phyloP scores from a whole-genome alignment of 179 eudicot genomes.

The Spinacia oleracea region DNA sequence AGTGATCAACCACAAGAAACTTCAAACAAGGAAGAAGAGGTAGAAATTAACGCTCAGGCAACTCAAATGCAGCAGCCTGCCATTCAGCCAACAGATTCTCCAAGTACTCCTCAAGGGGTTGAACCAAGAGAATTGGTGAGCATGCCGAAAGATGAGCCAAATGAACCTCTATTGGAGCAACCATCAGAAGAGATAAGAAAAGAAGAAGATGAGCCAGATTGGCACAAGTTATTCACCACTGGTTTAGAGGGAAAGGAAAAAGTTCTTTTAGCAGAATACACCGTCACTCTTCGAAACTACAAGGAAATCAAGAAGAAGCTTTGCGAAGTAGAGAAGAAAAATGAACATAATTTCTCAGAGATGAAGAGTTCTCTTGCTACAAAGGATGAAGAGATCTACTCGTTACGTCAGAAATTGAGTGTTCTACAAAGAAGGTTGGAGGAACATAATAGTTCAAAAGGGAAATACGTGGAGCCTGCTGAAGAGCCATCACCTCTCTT shows the following conservation, averaged over 20 bases:
- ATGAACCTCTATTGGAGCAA: constrained; percentile 7
- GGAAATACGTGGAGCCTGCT: constrained; percentile 19
- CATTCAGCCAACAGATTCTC: constrained; percentile 1
- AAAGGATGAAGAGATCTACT: constrained; percentile 67
- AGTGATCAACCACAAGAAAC: constrained; percentile 16
- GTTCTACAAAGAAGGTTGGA: constrained; percentile 38
- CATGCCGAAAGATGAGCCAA: constrained; percentile 16
- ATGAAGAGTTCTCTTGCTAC: constrained; percentile 46
- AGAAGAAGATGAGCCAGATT: constrained; percentile 43
- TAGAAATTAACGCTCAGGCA: background rate
- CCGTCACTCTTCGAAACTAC: constrained; percentile 54
- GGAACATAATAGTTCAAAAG: constrained; percentile 33
- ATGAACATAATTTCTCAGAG: constrained; percentile 41
- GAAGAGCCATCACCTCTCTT: constrained; percentile 22
- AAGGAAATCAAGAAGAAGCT: constrained; percentile 62
- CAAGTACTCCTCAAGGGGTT: constrained; percentile 15
- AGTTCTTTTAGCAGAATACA: constrained; percentile 63
- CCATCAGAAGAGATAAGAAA: constrained; percentile 18
- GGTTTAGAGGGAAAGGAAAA: constrained; percentile 72
- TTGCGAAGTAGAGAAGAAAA: constrained; percentile 55
- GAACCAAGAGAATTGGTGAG: constrained; percentile 16
- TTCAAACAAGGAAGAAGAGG: constrained; percentile 31
- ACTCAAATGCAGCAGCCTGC: constrained; percentile 15
- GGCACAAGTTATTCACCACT: constrained; percentile 52
- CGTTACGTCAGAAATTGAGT: constrained; percentile 50